phyloP scores from a whole-genome alignment of 1,284 basidiomycete genomes.

The Sporisorium reilianum region DNA sequence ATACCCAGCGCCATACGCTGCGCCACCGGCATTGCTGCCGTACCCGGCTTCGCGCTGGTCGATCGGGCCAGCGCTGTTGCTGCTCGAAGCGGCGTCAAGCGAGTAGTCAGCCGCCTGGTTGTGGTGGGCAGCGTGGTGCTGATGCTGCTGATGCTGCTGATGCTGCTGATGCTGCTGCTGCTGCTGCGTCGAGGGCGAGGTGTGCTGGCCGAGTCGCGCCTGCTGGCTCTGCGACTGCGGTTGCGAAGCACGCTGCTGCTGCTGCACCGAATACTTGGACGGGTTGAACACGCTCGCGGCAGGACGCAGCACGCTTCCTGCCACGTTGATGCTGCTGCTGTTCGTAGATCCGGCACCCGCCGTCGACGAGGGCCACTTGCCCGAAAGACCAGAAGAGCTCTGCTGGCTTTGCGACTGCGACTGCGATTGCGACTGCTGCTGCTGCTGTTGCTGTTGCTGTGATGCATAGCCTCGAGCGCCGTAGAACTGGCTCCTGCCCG shows the following conservation, averaged over 20 bases:
- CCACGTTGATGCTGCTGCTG: conserved; percentile 17
- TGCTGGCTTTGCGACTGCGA: conserved; percentile 15
- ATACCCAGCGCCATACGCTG: conserved; percentile 20
- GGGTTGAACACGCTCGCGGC: conserved; percentile 44
- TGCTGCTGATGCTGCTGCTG: conserved; percentile 24
- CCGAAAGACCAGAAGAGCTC: conserved; percentile 1
- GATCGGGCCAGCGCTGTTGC: conserved; percentile 33
- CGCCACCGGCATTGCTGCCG: not conserved
- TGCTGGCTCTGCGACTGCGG: conserved; percentile 29
- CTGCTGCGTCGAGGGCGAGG: conserved; percentile 18
- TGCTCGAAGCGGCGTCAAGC: conserved; percentile 15
- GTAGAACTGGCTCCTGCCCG: conserved; percentile 35
- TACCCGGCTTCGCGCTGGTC: conserved; percentile 30
- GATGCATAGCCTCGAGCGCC: conserved; percentile 35
- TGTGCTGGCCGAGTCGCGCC: conserved; percentile 10
- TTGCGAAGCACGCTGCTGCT: conserved; percentile 21
- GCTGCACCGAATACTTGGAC: conserved; percentile 24
- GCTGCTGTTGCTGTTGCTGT: conserved; percentile 13
- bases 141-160: conserved; percentile 20
- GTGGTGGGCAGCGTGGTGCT: conserved; percentile 24
- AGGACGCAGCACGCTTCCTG: conserved; percentile 32
- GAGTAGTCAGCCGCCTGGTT: conserved; percentile 8
- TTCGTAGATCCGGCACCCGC: not conserved
- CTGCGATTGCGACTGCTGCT: conserved; percentile 18
- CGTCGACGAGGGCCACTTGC: conserved; percentile 24